Conservation (phyloP, 2,329 filamentous ascomycete genomes). For the Aspergillus glaucus region DNA sequence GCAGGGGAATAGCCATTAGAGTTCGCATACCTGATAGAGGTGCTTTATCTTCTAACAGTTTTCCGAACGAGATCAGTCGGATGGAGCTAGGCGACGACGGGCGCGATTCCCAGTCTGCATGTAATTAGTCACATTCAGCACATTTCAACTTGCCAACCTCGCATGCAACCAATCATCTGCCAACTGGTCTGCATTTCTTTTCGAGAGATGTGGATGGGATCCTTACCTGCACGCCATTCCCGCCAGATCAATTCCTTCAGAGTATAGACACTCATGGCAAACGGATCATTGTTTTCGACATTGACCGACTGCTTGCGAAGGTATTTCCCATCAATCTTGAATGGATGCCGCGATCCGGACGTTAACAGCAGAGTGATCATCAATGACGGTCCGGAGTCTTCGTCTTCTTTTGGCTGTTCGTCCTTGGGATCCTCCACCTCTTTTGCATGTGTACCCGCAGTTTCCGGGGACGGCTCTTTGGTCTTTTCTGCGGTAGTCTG, state of each 20-base stretch:
- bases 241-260: conserved; percentile 89
- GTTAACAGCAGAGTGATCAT: conserved; percentile 75
- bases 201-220: neutral
- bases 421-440: conserved; percentile 15
- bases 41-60: conserved; percentile 82
- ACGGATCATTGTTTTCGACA: conserved; percentile 72
- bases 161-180: neutral
- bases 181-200: conserved; percentile 2
- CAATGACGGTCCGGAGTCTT: conserved; percentile 32
- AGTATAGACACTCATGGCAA: conserved; percentile 86
- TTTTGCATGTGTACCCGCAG: conserved; percentile 26
- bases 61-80: conserved; percentile 84
- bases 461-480: conserved; percentile 17
- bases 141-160: neutral
- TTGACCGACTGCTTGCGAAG: conserved; percentile 72
- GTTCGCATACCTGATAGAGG: conserved; percentile 66
- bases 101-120: conserved; percentile 71
- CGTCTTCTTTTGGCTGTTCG: conserved; percentile 5
- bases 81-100: conserved; percentile 85
- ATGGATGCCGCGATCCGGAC: conserved; percentile 77
- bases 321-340: conserved; percentile 83
- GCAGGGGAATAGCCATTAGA: conserved; percentile 1
- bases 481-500: conserved; percentile 18
- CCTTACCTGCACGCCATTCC: conserved; percentile 73
- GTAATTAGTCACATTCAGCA: neutral